phyloP scores from a whole-genome alignment of 2,329 filamentous ascomycete species.

The Phialophora macrospora region DNA sequence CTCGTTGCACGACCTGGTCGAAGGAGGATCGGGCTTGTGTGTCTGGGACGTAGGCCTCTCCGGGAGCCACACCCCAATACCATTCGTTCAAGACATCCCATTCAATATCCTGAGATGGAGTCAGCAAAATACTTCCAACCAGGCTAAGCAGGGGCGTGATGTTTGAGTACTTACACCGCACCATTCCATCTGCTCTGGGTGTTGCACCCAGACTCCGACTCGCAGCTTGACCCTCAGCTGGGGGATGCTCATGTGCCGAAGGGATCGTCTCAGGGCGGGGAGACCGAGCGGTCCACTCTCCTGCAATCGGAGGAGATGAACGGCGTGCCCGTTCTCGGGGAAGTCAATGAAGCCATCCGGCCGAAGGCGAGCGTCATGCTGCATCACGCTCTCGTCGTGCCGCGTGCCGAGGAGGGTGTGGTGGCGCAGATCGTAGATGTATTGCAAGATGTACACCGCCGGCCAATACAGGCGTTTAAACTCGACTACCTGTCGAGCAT shows the following conservation, averaged over 20 bases:
- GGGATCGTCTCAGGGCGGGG: background rate
- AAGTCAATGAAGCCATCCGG: background rate
- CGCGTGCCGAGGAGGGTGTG: background rate
- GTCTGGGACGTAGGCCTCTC: background rate
- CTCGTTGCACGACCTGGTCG: background rate
- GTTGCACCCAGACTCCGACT: background rate
- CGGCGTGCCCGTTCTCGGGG: background rate
- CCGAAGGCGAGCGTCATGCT: no score
- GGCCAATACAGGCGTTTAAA: background rate
- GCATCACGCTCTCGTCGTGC: no score
- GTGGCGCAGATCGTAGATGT: background rate
- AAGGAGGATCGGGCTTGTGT: background rate
- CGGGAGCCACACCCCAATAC: background rate
- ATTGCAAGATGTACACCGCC: background rate
- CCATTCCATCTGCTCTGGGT: background rate
- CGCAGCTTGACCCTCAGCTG: background rate
- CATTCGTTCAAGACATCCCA: background rate
- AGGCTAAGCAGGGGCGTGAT: no score
- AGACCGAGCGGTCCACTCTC: background rate
- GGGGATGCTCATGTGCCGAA: background rate
- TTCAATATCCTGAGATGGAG: background rate
- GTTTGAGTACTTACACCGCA: background rate
- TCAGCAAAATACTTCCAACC: background rate
- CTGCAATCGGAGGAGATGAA: background rate
- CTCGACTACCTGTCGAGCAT: background rate